Conservation (phyloP, 2,329 filamentous ascomycete species). For the Alternaria hordeiaustralica region DNA sequence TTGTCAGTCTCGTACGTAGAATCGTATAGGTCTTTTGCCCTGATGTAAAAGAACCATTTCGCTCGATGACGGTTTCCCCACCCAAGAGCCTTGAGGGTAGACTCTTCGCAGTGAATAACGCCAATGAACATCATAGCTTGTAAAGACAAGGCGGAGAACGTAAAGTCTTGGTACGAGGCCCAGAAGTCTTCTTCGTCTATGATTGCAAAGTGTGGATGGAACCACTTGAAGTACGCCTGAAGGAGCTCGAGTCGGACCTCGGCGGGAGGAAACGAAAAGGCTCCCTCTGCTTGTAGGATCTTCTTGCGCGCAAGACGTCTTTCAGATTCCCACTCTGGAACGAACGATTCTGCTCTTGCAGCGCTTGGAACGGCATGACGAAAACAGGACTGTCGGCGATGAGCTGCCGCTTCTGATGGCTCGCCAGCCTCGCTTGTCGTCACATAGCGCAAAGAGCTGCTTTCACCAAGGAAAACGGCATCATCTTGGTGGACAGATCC, state of each 20-base stretch:
- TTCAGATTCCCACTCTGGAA: constrained; percentile 46
- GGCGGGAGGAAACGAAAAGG: constrained; percentile 55
- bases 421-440: constrained; percentile 32
- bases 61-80: constrained; percentile 58
- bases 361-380: constrained; percentile 45
- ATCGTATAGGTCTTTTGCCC: constrained; percentile 61
- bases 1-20: constrained; percentile 61
- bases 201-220: constrained; percentile 64
- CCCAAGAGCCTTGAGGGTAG: constrained; percentile 53
- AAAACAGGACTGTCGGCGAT: constrained; percentile 20
- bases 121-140: constrained; percentile 64
- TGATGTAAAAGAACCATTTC: constrained; percentile 59
- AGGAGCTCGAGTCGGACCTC: constrained; percentile 54
- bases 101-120: constrained; percentile 60
- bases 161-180: constrained; percentile 48
- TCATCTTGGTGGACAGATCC: constrained; percentile 33
- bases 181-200: constrained; percentile 57
- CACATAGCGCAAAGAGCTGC: constrained; percentile 58
- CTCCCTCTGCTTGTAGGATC: constrained; percentile 50
- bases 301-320: constrained; percentile 45
- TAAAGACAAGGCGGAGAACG: constrained; percentile 58
- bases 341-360: constrained; percentile 43
- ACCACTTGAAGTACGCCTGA: constrained; percentile 63
- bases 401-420: constrained; percentile 40
- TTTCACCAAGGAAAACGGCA: constrained; percentile 55